Conservation (phyloP, 2,329 filamentous ascomycete genomes). For the Penicillium crustosum region DNA sequence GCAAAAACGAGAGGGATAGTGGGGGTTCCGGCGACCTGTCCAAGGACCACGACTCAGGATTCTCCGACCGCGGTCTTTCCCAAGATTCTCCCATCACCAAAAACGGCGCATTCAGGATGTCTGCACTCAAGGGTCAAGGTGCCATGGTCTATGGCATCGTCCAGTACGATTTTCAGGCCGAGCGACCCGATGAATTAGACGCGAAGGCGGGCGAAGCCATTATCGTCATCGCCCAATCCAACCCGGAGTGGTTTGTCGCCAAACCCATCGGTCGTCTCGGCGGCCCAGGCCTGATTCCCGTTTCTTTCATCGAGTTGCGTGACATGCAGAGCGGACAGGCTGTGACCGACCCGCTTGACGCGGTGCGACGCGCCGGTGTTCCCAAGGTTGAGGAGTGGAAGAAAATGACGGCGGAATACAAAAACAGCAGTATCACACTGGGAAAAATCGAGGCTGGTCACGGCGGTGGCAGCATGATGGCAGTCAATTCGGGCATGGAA, state of each 20-base stretch:
- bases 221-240: constrained; percentile 97
- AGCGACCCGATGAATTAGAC: constrained; percentile 92
- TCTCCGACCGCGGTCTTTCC: constrained; percentile 60
- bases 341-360: constrained; percentile 77
- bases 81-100: constrained; percentile 29
- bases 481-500: constrained; percentile 70
- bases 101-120: constrained; percentile 40
- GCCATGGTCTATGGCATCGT: constrained; percentile 97
- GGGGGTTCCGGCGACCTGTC: constrained; percentile 61
- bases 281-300: constrained; percentile 90
- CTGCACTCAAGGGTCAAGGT: constrained; percentile 57
- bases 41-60: constrained; percentile 82
- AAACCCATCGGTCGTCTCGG: constrained; percentile 98
- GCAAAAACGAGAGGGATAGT: constrained; percentile 89
- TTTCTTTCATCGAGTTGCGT: constrained; percentile 93
- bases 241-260: constrained; percentile 98
- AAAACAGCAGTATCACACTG: constrained; percentile 96
- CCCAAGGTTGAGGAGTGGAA: constrained; percentile 99
- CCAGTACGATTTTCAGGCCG: constrained; percentile 93
- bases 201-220: constrained; percentile 95
- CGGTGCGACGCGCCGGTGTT: constrained; percentile 83
- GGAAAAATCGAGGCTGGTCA: constrained; percentile 72
- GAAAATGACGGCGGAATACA: constrained; percentile 98
- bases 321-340: constrained; percentile 87
- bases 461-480: constrained; percentile 44